Base-by-base conservation (phyloP, 345 rosid genomes). In the Syzygium aromaticum region DNA sequence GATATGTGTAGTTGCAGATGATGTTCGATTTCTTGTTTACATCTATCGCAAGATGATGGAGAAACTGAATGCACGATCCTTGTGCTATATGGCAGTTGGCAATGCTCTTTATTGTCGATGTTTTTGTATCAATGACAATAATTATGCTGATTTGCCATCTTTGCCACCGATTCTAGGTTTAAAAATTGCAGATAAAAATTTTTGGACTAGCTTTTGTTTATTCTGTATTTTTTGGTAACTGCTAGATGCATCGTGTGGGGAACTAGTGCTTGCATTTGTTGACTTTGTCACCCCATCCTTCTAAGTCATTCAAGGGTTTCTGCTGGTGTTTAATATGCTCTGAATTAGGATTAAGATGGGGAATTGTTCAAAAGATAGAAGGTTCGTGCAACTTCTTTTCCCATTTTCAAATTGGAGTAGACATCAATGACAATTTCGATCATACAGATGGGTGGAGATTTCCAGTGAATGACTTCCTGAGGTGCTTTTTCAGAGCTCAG, bases 1-100 rank as follows among this genome's bases (percentile, higher is more conserved):
- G 99, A 88, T 94, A 89, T 98, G 98, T 21, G 97, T 99, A 64
- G 99, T 98, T 80, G 94, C 98, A 10, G 99, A 97, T 93, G 99
- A 97, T 92, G 98, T 96, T 87, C 97, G 99, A 85, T 97, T 96
- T 92, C 98, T 97, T 86, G 93, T 95, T 77, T 89, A 89, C 90
- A 94, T 97, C 87, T 95, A 95, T 89, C 92, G 89, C 89, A 96
- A 90, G 91, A 95, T 97, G 99, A 94, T 93, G 94, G 92, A 90
- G 91, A 97, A 94, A 88, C 92, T 97, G 61, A 96, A 91, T 64
- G 89, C 93, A 86, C 92, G 85, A 89, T 96, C 98, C 83, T 57
- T 94, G 85, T 96, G 99, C 98, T 91, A 92, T 90, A 96, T 97
- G 86, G 91, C 95, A 52, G 96, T 96, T 85, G 98, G 96, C 86